Percentiles rank a stretch among this genome's conserved stretches.
These are phyloP conservation scores for Musa acuminata DNA, from an alignment of 176 grass and related monocot species.

Conservation along the genomic window DNA sequence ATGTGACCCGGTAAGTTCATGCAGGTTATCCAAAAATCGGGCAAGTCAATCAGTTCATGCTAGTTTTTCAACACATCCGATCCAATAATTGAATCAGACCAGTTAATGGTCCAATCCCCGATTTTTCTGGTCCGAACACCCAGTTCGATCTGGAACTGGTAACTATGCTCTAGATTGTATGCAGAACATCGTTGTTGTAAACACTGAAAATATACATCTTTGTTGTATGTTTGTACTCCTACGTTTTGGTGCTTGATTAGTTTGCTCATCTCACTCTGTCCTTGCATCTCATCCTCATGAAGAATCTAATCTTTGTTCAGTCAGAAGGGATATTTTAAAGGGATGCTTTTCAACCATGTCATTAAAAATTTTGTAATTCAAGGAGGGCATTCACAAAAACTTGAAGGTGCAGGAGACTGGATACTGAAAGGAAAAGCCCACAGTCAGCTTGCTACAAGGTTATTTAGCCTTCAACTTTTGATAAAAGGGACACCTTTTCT, in stretches of 20 bases:
- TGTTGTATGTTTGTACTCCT: neutral
- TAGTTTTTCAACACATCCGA: too few species aligned
- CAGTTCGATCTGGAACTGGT: too few species aligned
- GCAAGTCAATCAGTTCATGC: too few species aligned
- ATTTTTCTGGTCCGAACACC: too few species aligned
- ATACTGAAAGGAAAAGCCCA: slow-evolving; percentile 79
- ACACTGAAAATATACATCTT: neutral
- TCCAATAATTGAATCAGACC: too few species aligned
- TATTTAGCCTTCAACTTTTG: slow-evolving; percentile 11
- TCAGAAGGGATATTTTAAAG: slow-evolving; percentile 79
- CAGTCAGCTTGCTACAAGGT: slow-evolving; percentile 72
- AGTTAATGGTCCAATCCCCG: too few species aligned
- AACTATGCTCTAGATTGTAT: neutral
- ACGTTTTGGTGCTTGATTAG: neutral
- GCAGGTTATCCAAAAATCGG: too few species aligned
- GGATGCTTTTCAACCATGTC: slow-evolving; percentile 83
- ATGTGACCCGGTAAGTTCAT: too few species aligned
- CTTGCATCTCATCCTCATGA: neutral
- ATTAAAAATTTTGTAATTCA: slow-evolving; percentile 96
- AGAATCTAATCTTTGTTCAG: slow-evolving; percentile 30
- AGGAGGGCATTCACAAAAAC: slow-evolving; percentile 69
- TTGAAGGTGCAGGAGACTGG: slow-evolving; percentile 65
- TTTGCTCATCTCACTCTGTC: neutral
- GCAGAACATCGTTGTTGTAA: neutral
- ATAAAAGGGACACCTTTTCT: neutral